Evolutionary conservation across 1,284 basidiomycete genomes (phyloP).

Genomic region (Puccinia novopanici): DNA sequence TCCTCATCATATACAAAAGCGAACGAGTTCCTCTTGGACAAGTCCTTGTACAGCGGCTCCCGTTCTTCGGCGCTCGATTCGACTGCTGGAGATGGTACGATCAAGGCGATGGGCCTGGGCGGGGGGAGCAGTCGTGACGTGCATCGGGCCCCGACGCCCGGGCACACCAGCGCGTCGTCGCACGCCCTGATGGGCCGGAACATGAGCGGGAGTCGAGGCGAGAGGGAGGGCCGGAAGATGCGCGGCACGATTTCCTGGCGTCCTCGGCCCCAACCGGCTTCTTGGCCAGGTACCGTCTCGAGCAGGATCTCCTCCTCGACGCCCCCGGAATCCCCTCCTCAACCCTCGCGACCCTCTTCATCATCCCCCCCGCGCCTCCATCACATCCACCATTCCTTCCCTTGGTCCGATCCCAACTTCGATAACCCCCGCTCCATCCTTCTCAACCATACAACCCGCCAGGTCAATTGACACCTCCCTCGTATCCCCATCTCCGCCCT

Average conservation of each 20-base stretch:
- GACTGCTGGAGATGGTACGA: not conserved
- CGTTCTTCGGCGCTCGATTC: conserved; percentile 1
- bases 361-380: not conserved
- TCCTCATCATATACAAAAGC: not conserved
- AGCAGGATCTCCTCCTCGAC: not conserved
- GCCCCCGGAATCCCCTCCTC: too few relatives aligned
- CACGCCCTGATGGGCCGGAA: not conserved
- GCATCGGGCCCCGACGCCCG: too few relatives aligned
- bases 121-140: not conserved
- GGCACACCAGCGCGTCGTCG: too few relatives aligned
- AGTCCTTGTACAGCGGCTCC: not conserved
- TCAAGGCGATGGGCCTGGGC: conserved; percentile 10
- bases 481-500: too few relatives aligned
- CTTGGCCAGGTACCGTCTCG: not conserved
- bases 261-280: conserved; percentile 16
- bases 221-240: not conserved
- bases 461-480: not conserved
- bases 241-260: not conserved
- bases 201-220: not conserved
- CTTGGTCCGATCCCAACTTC: conserved; percentile 5
- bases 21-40: conserved; percentile 13
- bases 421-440: not conserved
- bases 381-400: not conserved
- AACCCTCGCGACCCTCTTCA: not conserved
- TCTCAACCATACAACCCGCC: not conserved